Conservation (phyloP, 2,329 filamentous ascomycete species). For the Hymenoscyphus fraxineus region DNA sequence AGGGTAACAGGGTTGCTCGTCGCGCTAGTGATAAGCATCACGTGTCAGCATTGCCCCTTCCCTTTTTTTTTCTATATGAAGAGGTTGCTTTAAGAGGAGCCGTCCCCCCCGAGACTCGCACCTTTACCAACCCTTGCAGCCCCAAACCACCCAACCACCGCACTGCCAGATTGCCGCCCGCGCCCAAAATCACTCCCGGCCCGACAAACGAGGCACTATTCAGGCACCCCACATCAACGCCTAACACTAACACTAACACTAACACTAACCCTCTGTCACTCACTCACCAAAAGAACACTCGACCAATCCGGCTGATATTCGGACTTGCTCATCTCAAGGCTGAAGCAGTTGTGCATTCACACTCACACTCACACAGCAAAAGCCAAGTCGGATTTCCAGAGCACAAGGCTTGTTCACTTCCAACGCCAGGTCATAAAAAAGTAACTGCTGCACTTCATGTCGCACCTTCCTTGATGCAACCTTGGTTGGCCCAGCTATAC, state of each 20-base stretch:
- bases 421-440: not conserved
- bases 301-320: too few relatives aligned
- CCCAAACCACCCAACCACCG: not conserved
- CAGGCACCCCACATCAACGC: not conserved
- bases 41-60: not conserved
- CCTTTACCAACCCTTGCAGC: not conserved
- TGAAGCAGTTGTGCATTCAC: not conserved
- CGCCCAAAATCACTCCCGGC: not conserved
- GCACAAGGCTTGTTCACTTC: not conserved
- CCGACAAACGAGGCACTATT: not conserved
- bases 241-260: too few relatives aligned
- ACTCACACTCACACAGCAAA: too few relatives aligned
- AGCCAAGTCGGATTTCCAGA: not conserved
- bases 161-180: not conserved
- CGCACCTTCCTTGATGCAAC: conserved; percentile 5
- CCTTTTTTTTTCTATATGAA: conserved; percentile 3
- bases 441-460: not conserved
- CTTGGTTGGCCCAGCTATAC: not conserved
- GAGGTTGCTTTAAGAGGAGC: conserved; percentile 3
- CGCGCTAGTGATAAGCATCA: not conserved
- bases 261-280: not conserved
- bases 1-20: not conserved
- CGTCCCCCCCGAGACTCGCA: conserved; percentile 1
- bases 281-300: not conserved
- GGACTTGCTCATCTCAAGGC: not conserved